Evolutionary conservation across 2,329 filamentous ascomycete genomes (phyloP).

Genomic region (Ramularia endophylla): DNA sequence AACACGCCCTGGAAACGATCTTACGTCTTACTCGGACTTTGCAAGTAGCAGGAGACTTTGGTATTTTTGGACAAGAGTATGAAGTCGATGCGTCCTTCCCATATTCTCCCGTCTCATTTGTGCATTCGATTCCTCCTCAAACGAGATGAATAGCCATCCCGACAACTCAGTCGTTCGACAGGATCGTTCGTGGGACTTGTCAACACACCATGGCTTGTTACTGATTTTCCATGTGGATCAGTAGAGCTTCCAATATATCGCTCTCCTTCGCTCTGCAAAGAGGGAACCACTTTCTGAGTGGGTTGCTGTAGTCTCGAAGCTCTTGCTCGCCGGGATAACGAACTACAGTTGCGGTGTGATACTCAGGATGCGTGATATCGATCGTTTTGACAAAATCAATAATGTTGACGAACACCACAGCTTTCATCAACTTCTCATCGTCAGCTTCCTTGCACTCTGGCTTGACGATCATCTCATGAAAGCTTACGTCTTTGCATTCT

Average conservation of each 20-base stretch:
- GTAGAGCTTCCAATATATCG: slow-evolving; percentile 11
- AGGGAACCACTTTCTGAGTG: slow-evolving; percentile 11
- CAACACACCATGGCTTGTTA: too few species aligned
- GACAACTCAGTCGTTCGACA: too few species aligned
- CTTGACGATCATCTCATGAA: slow-evolving; percentile 6
- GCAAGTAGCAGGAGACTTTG: too few species aligned
- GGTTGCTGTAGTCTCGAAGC: slow-evolving; percentile 14
- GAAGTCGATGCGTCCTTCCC: too few species aligned
- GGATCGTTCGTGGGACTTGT: too few species aligned
- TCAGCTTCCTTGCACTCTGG: too few species aligned
- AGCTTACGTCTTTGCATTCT: slow-evolving; percentile 19
- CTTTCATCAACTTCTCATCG: background rate
- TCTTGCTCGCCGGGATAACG: slow-evolving; percentile 2
- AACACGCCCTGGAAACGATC: too few species aligned
- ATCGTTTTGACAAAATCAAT: slow-evolving; percentile 17
- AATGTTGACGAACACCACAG: slow-evolving; percentile 15
- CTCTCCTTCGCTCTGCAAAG: slow-evolving; percentile 16
- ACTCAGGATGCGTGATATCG: slow-evolving; percentile 4
- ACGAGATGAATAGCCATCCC: too few species aligned
- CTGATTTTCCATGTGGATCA: slow-evolving; percentile 9
- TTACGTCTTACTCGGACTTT: too few species aligned
- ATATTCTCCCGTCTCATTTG: too few species aligned
- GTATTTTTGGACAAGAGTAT: too few species aligned
- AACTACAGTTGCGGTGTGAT: slow-evolving; percentile 2
- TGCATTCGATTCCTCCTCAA: too few species aligned